Evolutionary conservation across 1,284 basidiomycete species (phyloP).

Genomic region (Leccinum solheimii): DNA sequence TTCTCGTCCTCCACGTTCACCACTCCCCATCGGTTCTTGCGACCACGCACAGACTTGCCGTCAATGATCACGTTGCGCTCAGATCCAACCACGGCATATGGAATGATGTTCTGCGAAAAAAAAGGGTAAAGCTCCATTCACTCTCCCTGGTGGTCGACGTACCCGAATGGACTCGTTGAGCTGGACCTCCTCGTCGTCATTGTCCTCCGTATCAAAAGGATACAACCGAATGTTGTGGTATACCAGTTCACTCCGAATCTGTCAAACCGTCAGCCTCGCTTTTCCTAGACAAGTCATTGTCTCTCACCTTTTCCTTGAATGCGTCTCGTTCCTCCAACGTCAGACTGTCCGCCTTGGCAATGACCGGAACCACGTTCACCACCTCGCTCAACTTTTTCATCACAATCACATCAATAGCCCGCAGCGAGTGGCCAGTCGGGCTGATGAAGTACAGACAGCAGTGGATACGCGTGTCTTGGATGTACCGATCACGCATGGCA

Average conservation of each 20-base stretch:
- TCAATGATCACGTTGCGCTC: conserved; percentile 94
- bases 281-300: not conserved
- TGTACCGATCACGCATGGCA: conserved; percentile 97
- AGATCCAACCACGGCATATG: conserved; percentile 96
- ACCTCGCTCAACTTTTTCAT: conserved; percentile 99
- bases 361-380: conserved; percentile 98
- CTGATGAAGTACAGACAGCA: conserved; percentile 99
- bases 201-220: conserved; percentile 97
- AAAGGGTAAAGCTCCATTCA: conserved; percentile 2
- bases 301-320: conserved; percentile 85
- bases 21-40: conserved; percentile 98
- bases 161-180: conserved; percentile 92
- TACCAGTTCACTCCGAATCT: conserved; percentile 92
- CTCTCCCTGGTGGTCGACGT: conserved; percentile 31
- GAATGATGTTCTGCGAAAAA: conserved; percentile 76
- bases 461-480: conserved; percentile 97
- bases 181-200: conserved; percentile 88
- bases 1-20: conserved; percentile 96
- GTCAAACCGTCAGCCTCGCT: conserved; percentile 9
- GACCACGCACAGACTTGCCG: conserved; percentile 91
- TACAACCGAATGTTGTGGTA: conserved; percentile 95
- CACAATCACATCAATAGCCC: conserved; percentile 95
- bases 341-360: conserved; percentile 96
- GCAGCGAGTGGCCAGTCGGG: conserved; percentile 91
- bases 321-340: conserved; percentile 90